Evolutionary conservation across 2,329 filamentous ascomycete genomes (phyloP).

Genomic region (Dichotomopilus funicola): DNA sequence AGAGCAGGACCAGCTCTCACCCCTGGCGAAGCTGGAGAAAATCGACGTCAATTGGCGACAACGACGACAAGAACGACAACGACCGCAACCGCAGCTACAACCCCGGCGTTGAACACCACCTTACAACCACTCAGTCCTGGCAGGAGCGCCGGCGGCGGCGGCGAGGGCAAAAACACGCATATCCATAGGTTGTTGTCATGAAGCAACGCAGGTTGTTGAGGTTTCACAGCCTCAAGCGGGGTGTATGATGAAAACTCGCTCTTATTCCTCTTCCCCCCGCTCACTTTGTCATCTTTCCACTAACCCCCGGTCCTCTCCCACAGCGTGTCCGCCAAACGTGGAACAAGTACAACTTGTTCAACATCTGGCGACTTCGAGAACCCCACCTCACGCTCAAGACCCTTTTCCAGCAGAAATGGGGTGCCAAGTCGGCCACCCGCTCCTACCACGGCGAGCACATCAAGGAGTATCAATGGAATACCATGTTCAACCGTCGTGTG

Average conservation of each 20-base stretch:
- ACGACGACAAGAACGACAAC: not conserved
- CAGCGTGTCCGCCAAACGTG: conserved; percentile 93
- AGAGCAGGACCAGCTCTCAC: not conserved
- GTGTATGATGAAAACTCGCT: conserved; percentile 42
- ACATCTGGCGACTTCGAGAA: conserved; percentile 54
- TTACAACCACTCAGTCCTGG: too few species aligned
- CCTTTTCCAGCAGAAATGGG: conserved; percentile 99
- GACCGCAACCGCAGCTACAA: not conserved
- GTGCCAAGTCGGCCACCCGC: conserved; percentile 73
- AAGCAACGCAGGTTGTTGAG: conserved; percentile 50
- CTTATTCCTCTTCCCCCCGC: conserved; percentile 2
- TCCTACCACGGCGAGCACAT: conserved; percentile 94
- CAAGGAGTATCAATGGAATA: conserved; percentile 85
- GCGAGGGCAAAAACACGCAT: not conserved
- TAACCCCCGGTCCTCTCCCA: not conserved
- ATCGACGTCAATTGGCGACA: conserved; percentile 1
- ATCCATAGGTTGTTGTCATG: conserved; percentile 33
- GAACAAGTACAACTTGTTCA: conserved; percentile 97
- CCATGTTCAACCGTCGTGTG: conserved; percentile 80
- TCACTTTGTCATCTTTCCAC: not conserved
- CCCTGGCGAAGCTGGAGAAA: conserved; percentile 2
- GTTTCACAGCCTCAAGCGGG: conserved; percentile 60
- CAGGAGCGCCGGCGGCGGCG: not conserved
- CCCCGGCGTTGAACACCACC: not conserved
- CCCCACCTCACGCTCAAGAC: conserved; percentile 49